Conservation (phyloP, 208 protist species). For the Lotmaria passim region DNA sequence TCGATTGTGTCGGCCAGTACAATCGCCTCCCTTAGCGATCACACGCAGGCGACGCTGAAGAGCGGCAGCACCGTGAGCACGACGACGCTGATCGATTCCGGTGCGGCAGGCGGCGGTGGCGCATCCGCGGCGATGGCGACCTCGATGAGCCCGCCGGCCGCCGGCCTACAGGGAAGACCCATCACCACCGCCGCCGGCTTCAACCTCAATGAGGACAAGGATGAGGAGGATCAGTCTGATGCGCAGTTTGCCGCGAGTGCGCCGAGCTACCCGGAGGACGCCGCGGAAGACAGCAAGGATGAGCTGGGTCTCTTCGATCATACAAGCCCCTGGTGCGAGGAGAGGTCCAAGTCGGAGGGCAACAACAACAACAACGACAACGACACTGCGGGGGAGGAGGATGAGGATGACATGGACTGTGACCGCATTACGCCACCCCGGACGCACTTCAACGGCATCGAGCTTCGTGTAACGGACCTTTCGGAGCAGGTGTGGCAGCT, state of each 20-base stretch:
- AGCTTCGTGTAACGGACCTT: constrained; percentile 6
- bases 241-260: no score
- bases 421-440: neutral
- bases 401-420: neutral
- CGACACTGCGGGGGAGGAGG: neutral
- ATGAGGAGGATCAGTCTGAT: no score
- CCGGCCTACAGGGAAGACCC: neutral
- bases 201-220: no score
- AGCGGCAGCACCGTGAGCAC: constrained; percentile 11
- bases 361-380: neutral
- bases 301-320: neutral
- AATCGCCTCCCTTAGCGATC: constrained; percentile 2
- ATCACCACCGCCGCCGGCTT: neutral
- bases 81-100: neutral
- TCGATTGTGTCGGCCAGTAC: constrained; percentile 11
- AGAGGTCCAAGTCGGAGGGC: neutral
- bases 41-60: neutral
- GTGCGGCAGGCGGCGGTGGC: neutral
- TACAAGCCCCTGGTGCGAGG: neutral
- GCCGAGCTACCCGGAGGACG: no score
- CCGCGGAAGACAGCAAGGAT: neutral
- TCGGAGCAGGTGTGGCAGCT: constrained; percentile 19
- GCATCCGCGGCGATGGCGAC: neutral
- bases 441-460: constrained; percentile 29
- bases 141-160: neutral